These are phyloP conservation scores for Paecilomyces sp. DNA, from an alignment of 2,329 filamentous ascomycete species.

Conservation along the genomic window DNA sequence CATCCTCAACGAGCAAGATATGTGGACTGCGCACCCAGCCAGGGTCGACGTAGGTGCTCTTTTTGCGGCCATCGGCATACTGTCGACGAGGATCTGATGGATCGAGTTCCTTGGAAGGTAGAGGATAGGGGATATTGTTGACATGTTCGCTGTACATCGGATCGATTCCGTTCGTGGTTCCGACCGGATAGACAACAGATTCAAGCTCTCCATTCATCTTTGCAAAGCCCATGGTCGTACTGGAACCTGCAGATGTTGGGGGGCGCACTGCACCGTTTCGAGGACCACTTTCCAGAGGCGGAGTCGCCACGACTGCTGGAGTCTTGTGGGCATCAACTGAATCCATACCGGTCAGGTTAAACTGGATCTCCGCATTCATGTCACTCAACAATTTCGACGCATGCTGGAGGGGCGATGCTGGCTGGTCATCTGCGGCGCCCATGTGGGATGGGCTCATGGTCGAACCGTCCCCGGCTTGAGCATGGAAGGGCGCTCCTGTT, in stretches of 20 bases:
- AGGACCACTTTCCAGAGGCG: constrained; percentile 46
- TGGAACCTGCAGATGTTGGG: constrained; percentile 41
- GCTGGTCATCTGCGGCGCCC: constrained; percentile 50
- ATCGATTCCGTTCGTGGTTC: constrained; percentile 84
- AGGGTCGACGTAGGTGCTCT: constrained; percentile 54
- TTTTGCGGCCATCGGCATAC: constrained; percentile 50
- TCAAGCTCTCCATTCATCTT: constrained; percentile 54
- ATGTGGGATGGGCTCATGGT: constrained; percentile 41
- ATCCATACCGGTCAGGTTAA: constrained; percentile 58
- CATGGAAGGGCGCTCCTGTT: constrained; percentile 30
- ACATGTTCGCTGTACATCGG: constrained; percentile 93
- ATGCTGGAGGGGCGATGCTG: constrained; percentile 61
- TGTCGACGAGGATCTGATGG: constrained; percentile 40
- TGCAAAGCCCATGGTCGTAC: constrained; percentile 43
- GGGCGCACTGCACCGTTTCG: constrained; percentile 37
- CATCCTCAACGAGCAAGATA: constrained; percentile 84
- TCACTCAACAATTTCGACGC: constrained; percentile 60
- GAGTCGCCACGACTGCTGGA: constrained; percentile 50
- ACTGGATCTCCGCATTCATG: constrained; percentile 57
- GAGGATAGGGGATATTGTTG: constrained; percentile 82
- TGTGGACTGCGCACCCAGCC: constrained; percentile 64
- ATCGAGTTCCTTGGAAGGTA: constrained; percentile 59
- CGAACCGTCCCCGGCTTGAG: constrained; percentile 31
- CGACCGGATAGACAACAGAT: constrained; percentile 80
- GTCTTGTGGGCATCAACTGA: constrained; percentile 53